Conservation (phyloP, 2,329 filamentous ascomycete species). For the Arachnopeziza araneosa region DNA sequence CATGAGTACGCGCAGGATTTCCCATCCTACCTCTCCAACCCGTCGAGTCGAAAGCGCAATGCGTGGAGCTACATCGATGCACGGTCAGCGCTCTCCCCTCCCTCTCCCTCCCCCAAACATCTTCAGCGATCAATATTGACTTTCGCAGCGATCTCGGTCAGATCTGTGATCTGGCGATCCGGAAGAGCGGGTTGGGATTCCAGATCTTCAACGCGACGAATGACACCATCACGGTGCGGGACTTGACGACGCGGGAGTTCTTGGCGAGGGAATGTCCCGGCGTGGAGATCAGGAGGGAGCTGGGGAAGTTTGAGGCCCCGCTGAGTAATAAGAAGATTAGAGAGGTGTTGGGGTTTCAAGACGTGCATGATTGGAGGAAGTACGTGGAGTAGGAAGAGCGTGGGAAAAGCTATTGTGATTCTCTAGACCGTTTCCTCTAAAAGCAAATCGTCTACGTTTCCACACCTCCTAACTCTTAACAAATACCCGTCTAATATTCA, state of each 20-base stretch:
- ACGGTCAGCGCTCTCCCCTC: too few species aligned
- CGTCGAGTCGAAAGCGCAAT: too few species aligned
- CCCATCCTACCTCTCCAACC: too few species aligned
- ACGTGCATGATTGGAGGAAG: constrained; percentile 24
- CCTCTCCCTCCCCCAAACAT: too few species aligned
- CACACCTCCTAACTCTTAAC: too few species aligned
- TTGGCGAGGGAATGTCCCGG: too few species aligned
- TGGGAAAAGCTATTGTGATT: background rate
- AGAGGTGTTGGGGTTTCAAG: constrained; percentile 52
- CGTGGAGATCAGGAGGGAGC: constrained; percentile 33
- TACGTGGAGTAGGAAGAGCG: background rate
- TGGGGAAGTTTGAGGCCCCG: constrained; percentile 54
- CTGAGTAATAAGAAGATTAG: constrained; percentile 55
- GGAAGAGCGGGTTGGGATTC: constrained; percentile 51
- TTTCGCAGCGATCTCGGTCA: constrained; percentile 52
- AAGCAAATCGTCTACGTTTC: background rate
- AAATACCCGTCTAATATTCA: too few species aligned
- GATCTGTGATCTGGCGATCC: constrained; percentile 50
- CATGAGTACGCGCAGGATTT: constrained; percentile 48
- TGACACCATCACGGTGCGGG: constrained; percentile 49
- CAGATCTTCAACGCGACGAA: constrained; percentile 62
- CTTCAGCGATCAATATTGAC: constrained; percentile 35
- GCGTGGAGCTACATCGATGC: too few species aligned
- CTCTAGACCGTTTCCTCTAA: background rate
- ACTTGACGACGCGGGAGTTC: constrained; percentile 17